Conservation (phyloP, 2,329 filamentous ascomycete genomes). For the Colletotrichum eremochloae region DNA sequence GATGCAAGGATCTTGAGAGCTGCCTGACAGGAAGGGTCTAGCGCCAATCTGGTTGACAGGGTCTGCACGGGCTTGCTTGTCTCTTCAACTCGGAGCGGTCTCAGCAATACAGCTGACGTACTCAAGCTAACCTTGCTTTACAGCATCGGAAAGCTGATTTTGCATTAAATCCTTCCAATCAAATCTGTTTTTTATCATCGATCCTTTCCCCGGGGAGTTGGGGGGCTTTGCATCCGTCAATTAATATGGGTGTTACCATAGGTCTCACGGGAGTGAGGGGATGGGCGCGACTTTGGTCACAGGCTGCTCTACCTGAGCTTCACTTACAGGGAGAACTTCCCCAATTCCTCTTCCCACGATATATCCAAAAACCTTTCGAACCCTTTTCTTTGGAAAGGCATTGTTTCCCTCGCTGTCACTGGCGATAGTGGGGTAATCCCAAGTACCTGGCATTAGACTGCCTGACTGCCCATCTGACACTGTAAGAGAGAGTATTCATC, state of each 20-base stretch:
- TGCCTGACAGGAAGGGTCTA: slow-evolving; percentile 20
- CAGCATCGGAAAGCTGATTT: too few relatives aligned
- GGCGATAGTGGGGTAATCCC: neutral
- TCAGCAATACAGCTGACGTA: neutral
- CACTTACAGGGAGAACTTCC: neutral
- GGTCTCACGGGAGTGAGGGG: neutral
- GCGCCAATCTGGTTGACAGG: neutral
- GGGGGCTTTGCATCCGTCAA: neutral
- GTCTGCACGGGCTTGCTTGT: slow-evolving; percentile 1
- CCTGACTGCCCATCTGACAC: neutral
- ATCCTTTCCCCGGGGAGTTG: neutral
- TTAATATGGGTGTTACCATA: neutral
- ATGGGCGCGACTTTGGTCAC: neutral
- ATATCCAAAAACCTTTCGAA: neutral
- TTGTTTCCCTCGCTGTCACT: neutral
- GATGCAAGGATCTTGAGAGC: slow-evolving; percentile 34
- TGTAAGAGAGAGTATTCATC: too few relatives aligned
- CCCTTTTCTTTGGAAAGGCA: neutral
- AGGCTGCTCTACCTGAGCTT: neutral
- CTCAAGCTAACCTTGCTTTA: neutral
- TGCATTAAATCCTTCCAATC: neutral
- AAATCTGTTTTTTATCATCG: neutral
- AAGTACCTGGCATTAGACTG: neutral
- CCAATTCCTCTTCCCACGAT: too few relatives aligned
- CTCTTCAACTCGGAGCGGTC: neutral